Evolutionary conservation across 2,329 filamentous ascomycete genomes (phyloP), one percentile per base, ranked within the genome.

Genomic region (Penicillium sp.): DNA sequence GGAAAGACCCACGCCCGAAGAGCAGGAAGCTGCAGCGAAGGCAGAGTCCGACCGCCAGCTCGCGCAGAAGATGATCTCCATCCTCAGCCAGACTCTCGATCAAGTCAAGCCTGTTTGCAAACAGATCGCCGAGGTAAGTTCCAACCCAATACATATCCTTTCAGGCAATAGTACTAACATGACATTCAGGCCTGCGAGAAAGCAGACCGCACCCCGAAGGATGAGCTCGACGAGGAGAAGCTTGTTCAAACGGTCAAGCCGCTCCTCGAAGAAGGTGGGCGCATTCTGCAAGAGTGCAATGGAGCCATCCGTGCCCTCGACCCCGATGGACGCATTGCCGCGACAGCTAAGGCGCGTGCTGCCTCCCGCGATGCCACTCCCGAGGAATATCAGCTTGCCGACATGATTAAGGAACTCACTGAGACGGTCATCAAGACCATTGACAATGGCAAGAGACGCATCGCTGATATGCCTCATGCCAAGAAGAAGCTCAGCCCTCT

Each of bases 401-500:
- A 95, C 51, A 73, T 84, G 9, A 80, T 95, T 59, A 94, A 95
- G 75, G 88, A 82, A 72, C 77, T 95, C 52, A 91, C 89, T 0
- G 84, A 84, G 19, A 84, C 81, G 24, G 86, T 96, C 21, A 84
- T 86, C 41, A 82, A 84, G 61, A 88, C 84, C 22, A 91, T 96
- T 59, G 89, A 96, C 64, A 83, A 85, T 56, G 86, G 87, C 24
- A 93, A 90, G 81, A 87, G 85, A 74, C 87, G 87, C 75, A 86
- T 95, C 53, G 82, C 86, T 63, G 86, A 87, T 64, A 93, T 95
- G 87, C 89, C 90, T 6, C 86, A 94, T 59, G 90, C 88, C 38
- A 94, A 95, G 84, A 91, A 95, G 78, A 84, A 91, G 75, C 78
- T 95, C 53, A 95, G 91, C 73, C 89, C 90, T 10, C 81, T 96